phyloP scores from a whole-genome alignment of 306 rosid genomes.

The Phaseolus lunatus region DNA sequence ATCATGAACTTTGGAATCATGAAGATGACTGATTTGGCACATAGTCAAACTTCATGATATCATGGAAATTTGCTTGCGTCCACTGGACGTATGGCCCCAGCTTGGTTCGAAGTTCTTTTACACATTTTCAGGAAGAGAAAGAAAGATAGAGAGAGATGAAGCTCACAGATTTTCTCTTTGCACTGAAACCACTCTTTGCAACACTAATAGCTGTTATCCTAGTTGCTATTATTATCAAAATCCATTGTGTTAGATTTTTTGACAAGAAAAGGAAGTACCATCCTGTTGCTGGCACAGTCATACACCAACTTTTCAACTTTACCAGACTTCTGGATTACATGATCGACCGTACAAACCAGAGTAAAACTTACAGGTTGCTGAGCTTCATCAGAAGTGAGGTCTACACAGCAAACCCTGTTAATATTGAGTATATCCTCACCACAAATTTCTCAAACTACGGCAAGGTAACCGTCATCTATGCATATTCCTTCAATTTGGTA shows the following conservation, averaged over 20 bases:
- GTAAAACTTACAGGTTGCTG: conserved; percentile 66
- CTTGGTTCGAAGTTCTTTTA: neutral
- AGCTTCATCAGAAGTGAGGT: conserved; percentile 60
- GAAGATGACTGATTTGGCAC: neutral
- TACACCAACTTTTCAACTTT: conserved; percentile 50
- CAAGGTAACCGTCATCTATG: conserved; percentile 53
- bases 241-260: conserved; percentile 32
- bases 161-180: conserved; percentile 24
- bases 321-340: conserved; percentile 60
- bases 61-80: neutral
- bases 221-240: conserved; percentile 36
- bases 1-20: neutral
- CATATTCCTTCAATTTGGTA: neutral
- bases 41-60: neutral
- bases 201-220: conserved; percentile 32
- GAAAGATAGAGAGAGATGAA: conserved; percentile 22
- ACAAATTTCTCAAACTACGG: conserved; percentile 66
- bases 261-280: conserved; percentile 52
- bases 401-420: conserved; percentile 70
- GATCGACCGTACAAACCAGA: conserved; percentile 56
- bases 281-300: conserved; percentile 47
- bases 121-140: neutral
- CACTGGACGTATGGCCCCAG: neutral
- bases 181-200: conserved; percentile 19
- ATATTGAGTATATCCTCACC: conserved; percentile 65